Base-by-base conservation (phyloP, 2,329 filamentous ascomycete species). In the Aspergillus latus region DNA sequence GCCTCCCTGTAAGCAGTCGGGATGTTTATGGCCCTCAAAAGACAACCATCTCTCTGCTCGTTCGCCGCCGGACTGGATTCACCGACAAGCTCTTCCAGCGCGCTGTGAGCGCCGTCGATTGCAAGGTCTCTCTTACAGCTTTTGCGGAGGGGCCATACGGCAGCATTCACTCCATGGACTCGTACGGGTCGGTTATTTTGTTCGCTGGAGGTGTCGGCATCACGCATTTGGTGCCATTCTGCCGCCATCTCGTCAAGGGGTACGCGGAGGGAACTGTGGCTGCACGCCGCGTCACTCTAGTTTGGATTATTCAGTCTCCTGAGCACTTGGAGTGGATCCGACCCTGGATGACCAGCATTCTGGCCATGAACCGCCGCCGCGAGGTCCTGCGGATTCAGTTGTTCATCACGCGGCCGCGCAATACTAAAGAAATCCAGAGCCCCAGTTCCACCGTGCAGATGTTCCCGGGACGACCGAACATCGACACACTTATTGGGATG, bases 171-270 rank as follows among this genome's bases (percentile, higher is more conserved):
- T 86, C 86, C 59, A 86, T 97, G 62, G 87, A 92, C 73, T 97
- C 92, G 6, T 97, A 97, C 74, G 93, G 94, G 39, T 94, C 95
- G 43, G 86, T 88, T 44, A 84, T 99, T 61, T 87, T 99, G 55
- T 92, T 97, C 69, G 92, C 93, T 10, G 92, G 92, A 55, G 90
- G 93, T 56, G 92, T 94, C 4, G 94, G 94, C 60, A 97, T 99
- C 75, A 96, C 93, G 1, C 93, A 97, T 72, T 92, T 96, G 71
- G 84, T 97, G 30, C 90, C 92, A 34, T 96, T 95, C 72, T 83
- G 97, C 7, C 87, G 86, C 54, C 88, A 94, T 50, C 79, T 93
- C 4, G 82, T 93, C 57, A 77, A 85, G 52, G 88, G 88, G 3
- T 88, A 83, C 72, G 84, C 85, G 52, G 78, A 84, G 0, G 84